Percentiles rank a stretch among this genome's conserved stretches.
Conservation (phyloP, 2,329 filamentous ascomycete species). For the Colletotrichum gloeosporioides region DNA sequence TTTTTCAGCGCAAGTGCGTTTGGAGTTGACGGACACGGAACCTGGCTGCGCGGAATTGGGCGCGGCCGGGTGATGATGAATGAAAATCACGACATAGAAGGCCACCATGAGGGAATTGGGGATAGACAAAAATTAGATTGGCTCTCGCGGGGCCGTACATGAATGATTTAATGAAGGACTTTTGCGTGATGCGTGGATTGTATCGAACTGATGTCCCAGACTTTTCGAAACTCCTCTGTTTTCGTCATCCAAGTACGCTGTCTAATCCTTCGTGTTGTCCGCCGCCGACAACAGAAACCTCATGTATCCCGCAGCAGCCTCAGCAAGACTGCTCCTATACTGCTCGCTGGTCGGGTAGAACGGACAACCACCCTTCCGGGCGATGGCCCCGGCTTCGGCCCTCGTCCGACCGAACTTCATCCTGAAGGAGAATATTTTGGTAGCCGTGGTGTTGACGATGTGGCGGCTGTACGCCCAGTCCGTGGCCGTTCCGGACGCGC, state of each 20-base stretch:
- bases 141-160: background rate
- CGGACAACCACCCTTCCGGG: constrained; percentile 19
- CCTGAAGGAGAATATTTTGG: constrained; percentile 46
- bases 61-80: background rate
- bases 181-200: background rate
- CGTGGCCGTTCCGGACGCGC: constrained; percentile 42
- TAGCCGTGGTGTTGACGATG: constrained; percentile 34
- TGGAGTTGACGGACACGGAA: background rate
- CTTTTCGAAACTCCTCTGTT: rapidly evolving
- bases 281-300: constrained; percentile 38
- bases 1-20: background rate
- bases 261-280: background rate
- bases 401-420: constrained; percentile 49
- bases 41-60: rapidly evolving
- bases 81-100: background rate
- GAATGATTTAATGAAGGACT: background rate
- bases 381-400: background rate
- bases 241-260: background rate
- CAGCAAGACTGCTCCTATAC: constrained; percentile 47
- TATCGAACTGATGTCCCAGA: background rate
- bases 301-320: constrained; percentile 52
- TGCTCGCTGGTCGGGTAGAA: constrained; percentile 51
- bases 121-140: background rate
- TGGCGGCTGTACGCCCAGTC: constrained; percentile 52
- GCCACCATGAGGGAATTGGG: background rate